Evolutionary conservation across 345 rosid genomes (phyloP).

Genomic region (Rhizophora apiculata): DNA sequence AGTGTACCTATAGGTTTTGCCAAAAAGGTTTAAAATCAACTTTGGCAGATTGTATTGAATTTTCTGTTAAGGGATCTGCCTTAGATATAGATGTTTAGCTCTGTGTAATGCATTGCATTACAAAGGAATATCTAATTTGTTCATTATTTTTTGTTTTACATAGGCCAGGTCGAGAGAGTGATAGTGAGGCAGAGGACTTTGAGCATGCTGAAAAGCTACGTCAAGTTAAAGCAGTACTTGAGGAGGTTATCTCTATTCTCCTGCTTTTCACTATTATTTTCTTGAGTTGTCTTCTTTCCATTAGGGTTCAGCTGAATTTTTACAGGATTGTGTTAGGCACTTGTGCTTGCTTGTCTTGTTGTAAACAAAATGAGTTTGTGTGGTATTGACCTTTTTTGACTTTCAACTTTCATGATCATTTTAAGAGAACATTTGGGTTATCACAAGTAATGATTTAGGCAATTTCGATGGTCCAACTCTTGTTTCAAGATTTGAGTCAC

Average conservation of each 20-base stretch:
- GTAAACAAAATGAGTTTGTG: too few species aligned
- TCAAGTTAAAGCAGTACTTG: conserved; percentile 97
- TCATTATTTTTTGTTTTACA: conserved; percentile 20
- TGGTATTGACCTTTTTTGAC: background rate
- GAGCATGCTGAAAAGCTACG: conserved; percentile 99
- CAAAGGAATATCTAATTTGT: background rate
- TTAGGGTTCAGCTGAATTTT: too few species aligned
- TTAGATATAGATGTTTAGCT: too few species aligned
- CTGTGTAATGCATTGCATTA: background rate
- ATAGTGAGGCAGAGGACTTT: conserved; percentile 94
- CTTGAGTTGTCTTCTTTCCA: background rate
- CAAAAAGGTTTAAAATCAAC: too few species aligned
- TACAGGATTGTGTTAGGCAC: background rate
- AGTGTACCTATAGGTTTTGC: too few species aligned
- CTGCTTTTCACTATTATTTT: background rate
- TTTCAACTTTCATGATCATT: background rate
- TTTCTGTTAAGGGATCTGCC: too few species aligned
- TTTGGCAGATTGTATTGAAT: too few species aligned
- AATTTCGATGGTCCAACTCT: background rate
- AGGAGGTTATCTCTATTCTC: conserved; percentile 63
- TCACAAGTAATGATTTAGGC: background rate
- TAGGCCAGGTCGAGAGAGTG: conserved; percentile 91
- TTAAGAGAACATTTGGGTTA: background rate
- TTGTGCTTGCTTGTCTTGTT: background rate
- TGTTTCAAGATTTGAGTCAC: background rate